Conservation (phyloP, 208 protist genomes). For the Trypanosoma avium region DNA sequence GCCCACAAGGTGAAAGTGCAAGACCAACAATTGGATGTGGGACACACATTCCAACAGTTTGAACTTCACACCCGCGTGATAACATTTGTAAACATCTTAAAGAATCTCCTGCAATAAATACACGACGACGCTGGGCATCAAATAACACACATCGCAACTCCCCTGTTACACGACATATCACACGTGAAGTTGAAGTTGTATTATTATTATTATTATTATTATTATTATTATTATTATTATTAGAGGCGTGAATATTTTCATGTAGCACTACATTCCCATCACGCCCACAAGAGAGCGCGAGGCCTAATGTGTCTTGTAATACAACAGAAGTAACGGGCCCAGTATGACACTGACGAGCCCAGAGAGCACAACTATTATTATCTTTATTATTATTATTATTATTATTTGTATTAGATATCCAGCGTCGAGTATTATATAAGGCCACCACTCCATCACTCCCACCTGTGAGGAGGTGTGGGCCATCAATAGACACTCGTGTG, state of each 20-base stretch:
- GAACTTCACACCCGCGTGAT: constrained; percentile 41
- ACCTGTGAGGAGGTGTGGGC: constrained; percentile 58
- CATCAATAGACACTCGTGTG: constrained; percentile 61
- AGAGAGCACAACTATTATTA: no score
- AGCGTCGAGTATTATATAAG: constrained; percentile 49
- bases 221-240: no score
- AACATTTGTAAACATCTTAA: constrained; percentile 71
- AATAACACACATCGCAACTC: constrained; percentile 73
- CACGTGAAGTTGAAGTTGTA: constrained; percentile 45
- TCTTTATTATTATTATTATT: no score
- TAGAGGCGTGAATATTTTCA: constrained; percentile 45
- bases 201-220: no score
- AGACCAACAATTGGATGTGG: constrained; percentile 64
- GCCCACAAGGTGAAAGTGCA: constrained; percentile 63
- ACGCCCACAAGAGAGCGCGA: constrained; percentile 68
- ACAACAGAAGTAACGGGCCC: constrained; percentile 59
- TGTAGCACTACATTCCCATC: constrained; percentile 80
- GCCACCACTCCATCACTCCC: constrained; percentile 76
- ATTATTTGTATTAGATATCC: constrained; percentile 33
- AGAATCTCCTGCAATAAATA: constrained; percentile 87
- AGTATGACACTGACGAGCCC: constrained; percentile 73
- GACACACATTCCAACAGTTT: constrained; percentile 55
- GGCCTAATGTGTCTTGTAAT: constrained; percentile 42
- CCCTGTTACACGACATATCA: constrained; percentile 78
- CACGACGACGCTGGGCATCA: constrained; percentile 49